Base-by-base conservation (phyloP, 1,284 basidiomycete genomes). In the Megacollybia platyphylla region DNA sequence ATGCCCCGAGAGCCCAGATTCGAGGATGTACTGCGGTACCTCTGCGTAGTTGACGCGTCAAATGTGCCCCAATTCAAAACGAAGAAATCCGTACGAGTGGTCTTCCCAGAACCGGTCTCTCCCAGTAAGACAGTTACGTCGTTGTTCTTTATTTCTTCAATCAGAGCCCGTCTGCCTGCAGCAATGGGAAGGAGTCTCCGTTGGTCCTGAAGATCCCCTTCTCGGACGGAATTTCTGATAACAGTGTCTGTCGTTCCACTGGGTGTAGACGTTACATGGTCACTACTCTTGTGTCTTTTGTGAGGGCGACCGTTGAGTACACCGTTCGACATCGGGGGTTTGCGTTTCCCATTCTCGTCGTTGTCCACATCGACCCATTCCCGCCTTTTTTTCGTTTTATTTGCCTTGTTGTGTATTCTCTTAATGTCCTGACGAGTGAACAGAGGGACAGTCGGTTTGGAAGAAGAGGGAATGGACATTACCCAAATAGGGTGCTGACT, bases 91-190 rank as follows among this genome's bases (percentile, higher is more conserved):
- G 51, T 62, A 89, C 88, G 93, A 39, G 94, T 98, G 0, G 94
- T 97, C 67, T 98, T 98, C 48, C 94, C 94, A 20, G 91, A 96
- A 30, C 94, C 96, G 0, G 94, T 98, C 64, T 98, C 94, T 42
- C 93, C 94, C 11, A 98, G 70, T 18, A 98, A 72, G 41, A 98
- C 80, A 1, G 87, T 86, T 3, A 96, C 90, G 57, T 96, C 87
- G 59, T 94, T 79, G 37, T 74, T 65, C 36, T 71, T 62, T 41
- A 94, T 80, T 55, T 82, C 78, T 43, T 79, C 68, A 26, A 92
- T 62, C 26, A 96, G 73, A 31, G 79, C 76, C 24, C 83, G 75
- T 54, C 75, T 79, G 40, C 86, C 89, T 90, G 72, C 70, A 37
- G 81, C 83, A 51, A 92, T 89, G 3, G 88, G 88, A 41, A 92